Percentiles rank a stretch among this genome's conserved stretches.
Evolutionary conservation across 2,329 filamentous ascomycete genomes (phyloP).

Genomic region (Helotiales sp.): DNA sequence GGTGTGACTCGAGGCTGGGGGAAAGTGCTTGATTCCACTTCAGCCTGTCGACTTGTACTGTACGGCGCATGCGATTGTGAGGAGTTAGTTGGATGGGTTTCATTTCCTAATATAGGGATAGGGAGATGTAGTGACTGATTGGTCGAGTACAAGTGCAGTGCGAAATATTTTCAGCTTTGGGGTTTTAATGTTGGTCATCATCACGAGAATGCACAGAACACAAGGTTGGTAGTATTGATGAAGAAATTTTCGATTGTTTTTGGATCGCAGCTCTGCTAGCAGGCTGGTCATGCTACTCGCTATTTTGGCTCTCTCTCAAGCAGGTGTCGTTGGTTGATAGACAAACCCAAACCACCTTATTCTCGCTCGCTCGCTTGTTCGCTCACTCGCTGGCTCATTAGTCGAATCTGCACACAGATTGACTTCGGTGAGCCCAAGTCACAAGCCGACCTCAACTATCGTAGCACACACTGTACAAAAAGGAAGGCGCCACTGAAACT

Average conservation of each 20-base stretch:
- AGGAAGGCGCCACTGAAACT: slow-evolving; percentile 12
- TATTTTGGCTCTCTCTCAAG: slow-evolving; percentile 3
- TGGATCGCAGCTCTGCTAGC: slow-evolving; percentile 15
- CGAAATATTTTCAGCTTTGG: background rate
- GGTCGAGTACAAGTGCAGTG: no score
- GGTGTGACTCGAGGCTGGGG: background rate
- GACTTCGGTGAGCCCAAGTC: slow-evolving; percentile 1
- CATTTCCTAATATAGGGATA: background rate
- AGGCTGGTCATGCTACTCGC: slow-evolving; percentile 9
- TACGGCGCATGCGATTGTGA: background rate
- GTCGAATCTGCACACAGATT: slow-evolving; percentile 1
- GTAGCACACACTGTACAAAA: slow-evolving; percentile 30
- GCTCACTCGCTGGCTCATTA: slow-evolving; percentile 13
- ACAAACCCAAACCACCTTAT: background rate
- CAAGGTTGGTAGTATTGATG: slow-evolving; percentile 16
- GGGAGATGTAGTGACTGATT: no score
- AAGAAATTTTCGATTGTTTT: slow-evolving; percentile 19
- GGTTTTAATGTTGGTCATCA: no score
- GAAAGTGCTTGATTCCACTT: no score
- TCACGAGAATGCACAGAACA: background rate
- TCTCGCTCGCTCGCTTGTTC: background rate
- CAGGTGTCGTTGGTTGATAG: background rate
- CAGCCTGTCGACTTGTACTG: background rate
- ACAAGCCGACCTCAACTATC: slow-evolving; percentile 29
- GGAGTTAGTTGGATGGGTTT: background rate